These are phyloP conservation scores for Cynanchum wilfordii DNA, from an alignment of 257 asterid species.

Conservation along the genomic window DNA sequence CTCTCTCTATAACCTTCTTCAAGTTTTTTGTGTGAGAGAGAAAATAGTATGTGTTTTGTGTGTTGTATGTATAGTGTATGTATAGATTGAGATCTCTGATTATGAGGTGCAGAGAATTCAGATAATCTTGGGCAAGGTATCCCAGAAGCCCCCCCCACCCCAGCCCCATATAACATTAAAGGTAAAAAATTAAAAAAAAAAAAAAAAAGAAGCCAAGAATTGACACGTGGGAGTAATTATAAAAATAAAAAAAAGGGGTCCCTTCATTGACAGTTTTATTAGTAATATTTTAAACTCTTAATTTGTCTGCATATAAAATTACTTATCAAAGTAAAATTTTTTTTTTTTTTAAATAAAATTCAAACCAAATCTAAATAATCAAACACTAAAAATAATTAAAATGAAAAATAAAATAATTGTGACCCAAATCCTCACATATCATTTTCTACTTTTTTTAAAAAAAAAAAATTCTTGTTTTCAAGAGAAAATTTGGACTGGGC, in stretches of 20 bases:
- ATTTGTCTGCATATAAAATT: no score
- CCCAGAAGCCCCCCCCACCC: no score
- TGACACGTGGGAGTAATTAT: slow-evolving; percentile 11
- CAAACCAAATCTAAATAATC: no score
- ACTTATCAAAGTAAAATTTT: no score
- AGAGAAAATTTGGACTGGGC: not conserved
- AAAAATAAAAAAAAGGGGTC: not conserved
- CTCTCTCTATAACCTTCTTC: not conserved
- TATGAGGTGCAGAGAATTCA: slow-evolving; percentile 14
- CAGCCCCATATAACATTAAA: not conserved
- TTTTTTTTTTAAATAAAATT: no score
- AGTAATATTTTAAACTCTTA: no score
- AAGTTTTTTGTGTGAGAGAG: not conserved
- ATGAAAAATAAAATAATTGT: not conserved
- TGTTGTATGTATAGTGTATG: not conserved
- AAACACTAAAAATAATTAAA: not conserved
- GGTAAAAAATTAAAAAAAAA: no score
- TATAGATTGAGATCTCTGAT: slow-evolving; percentile 16
- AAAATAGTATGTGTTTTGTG: not conserved
- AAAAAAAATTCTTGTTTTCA: not conserved
- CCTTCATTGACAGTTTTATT: not conserved
- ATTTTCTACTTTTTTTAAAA: not conserved
- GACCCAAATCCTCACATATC: not conserved
- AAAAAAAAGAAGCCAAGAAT: not conserved
- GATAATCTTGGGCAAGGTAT: not conserved